Conservation (phyloP, 305 asterid species). For the Solanum hybrid region DNA sequence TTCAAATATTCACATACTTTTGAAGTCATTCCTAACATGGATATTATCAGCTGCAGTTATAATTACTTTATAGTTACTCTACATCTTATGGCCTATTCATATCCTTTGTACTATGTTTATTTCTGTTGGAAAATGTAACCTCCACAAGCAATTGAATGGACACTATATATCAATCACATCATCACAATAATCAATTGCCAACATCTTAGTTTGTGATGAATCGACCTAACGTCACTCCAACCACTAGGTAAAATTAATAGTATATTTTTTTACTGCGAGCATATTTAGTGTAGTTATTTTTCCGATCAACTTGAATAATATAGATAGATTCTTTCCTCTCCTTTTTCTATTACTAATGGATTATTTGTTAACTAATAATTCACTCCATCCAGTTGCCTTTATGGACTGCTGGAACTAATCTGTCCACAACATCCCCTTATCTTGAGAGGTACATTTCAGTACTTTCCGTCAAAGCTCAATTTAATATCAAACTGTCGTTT, state of each 20-base stretch:
- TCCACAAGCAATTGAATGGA: background rate
- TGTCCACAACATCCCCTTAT: constrained; percentile 22
- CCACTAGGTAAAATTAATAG: background rate
- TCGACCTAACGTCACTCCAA: background rate
- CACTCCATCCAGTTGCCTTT: too few species aligned
- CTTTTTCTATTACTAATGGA: background rate
- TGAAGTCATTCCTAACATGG: too few species aligned
- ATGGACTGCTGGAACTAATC: constrained; percentile 2
- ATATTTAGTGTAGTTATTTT: background rate
- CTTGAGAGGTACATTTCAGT: constrained; percentile 27
- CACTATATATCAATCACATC: background rate
- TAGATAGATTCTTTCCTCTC: background rate
- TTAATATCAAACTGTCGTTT: background rate
- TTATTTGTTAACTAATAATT: too few species aligned
- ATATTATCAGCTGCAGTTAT: too few species aligned
- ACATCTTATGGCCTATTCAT: too few species aligned
- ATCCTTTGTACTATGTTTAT: too few species aligned
- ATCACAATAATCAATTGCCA: background rate
- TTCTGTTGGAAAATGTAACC: background rate
- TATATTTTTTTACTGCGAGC: background rate
- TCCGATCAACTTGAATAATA: background rate
- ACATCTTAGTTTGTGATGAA: background rate
- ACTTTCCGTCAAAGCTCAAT: background rate
- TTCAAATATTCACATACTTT: too few species aligned
- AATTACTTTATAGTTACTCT: too few species aligned